Evolutionary conservation across 2,329 filamentous ascomycete genomes (phyloP), one percentile per base, ranked within the genome.

Genomic region (Teratosphaeria nubilosa): DNA sequence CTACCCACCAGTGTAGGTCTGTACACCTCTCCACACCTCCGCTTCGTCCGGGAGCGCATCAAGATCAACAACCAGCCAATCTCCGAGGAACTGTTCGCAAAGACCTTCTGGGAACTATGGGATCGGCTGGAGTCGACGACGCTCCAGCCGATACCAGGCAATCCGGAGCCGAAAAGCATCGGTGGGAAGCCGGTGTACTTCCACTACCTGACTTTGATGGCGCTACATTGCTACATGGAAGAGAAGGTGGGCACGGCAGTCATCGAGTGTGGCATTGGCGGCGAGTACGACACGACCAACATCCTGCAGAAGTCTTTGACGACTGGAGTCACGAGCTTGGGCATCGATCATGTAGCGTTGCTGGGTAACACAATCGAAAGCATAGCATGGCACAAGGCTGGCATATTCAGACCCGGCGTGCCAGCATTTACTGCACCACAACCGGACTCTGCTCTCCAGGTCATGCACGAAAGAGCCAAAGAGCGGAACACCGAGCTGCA

Each of bases 371-470:
- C 90, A 0, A 81, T 92, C 55, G 85, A 88, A 58, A 78, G 90
- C 68, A 96, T 96, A 63, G 86, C 91, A 2, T 96, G 91, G 91
- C 89, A 96, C 71, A 96, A 96, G 73, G 86, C 86, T 6, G 91
- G 91, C 0, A 88, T 96, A 51, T 86, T 95, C 70, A 96, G 95
- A 72, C 55, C 73, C 0, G 83, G 82, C 0, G 80, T 80, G 4
- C 78, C 80, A 25, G 84, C 81, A 1, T 88, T 88, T 60, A 86
- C 86, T 0, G 81, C 81, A 2, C 77, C 77, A 0, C 85, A 88
- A 62, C 74, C 77, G 32, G 72, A 77, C 2, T 73, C 73, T 22
- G 84, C 84, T 1, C 73, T 84, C 58, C 69, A 76, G 6, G 83
- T 86, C 0, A 69, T 87, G 22, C 70, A 72, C n/a, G 70, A 83